These are phyloP conservation scores for Diaporthe aspalathi DNA, from an alignment of 2,329 filamentous ascomycete genomes.

Conservation along the genomic window DNA sequence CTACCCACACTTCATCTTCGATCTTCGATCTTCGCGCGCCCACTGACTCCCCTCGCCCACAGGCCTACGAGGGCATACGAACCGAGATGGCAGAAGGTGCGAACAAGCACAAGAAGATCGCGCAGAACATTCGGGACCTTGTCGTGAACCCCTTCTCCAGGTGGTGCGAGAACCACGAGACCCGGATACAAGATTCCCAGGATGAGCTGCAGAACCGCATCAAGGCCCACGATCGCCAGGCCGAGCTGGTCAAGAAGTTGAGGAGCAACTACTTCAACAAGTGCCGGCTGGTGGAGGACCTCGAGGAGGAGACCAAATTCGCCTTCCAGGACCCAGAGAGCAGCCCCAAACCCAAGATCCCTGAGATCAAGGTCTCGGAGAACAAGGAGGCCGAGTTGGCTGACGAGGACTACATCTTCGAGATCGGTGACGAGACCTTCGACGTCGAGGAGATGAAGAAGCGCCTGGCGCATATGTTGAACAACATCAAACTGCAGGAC, in stretches of 20 bases:
- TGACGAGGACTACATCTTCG: constrained; percentile 85
- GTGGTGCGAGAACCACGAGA: constrained; percentile 96
- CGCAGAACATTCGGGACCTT: constrained; percentile 93
- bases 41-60: constrained; percentile 17
- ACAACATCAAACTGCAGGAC: constrained; percentile 87
- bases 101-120: constrained; percentile 93
- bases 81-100: constrained; percentile 92
- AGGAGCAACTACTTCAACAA: constrained; percentile 99
- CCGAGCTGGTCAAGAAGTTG: constrained; percentile 90
- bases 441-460: constrained; percentile 89
- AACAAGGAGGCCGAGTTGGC: constrained; percentile 71
- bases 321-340: constrained; percentile 89
- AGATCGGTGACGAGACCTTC: constrained; percentile 92
- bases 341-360: constrained; percentile 75
- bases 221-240: constrained; percentile 92
- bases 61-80: constrained; percentile 95
- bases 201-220: constrained; percentile 92
- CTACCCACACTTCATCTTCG: no score
- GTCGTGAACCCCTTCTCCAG: constrained; percentile 93
- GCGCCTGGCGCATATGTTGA: constrained; percentile 86
- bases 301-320: constrained; percentile 98
- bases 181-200: constrained; percentile 91
- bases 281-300: constrained; percentile 92
- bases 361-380: constrained; percentile 85
- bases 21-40: neutral